Base-by-base conservation (phyloP, 176 grass and related monocot genomes). In the Ensete ventricosum region DNA sequence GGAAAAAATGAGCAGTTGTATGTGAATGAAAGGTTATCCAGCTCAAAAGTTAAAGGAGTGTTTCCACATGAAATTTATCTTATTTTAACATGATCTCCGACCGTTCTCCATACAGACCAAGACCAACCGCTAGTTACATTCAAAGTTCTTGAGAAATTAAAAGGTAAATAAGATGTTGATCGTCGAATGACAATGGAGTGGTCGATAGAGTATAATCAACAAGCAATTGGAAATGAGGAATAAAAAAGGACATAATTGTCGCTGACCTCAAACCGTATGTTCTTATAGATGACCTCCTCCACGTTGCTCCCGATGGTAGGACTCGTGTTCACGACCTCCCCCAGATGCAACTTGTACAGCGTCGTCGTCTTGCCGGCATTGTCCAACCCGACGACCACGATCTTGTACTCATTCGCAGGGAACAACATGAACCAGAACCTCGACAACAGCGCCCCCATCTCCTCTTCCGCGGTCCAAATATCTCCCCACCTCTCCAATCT, bases 241-340 rank as follows among this genome's bases (percentile, higher is more conserved):
- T 9, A 11, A 72, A 16, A 24, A 64, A 23, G 1, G 48, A 14
- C 34, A 34, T 13, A 9, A 13, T 54, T 14, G 20, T 9, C 27
- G 25, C 84, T 54, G 52, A 99, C 95, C 91, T 99, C 88, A 52
- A 99, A 99, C 2, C 95, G 86, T 29, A 99, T 93, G 75, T 99
- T 99, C 86, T 99, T 99, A 80, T 91, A 99, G 55, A 99, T 86
- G 62, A 99, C 91, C 83, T 99, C 95, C 81, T 99, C 91, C 73
- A 99, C 91, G 81, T 99, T 99, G 88, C 95, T 99, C 58, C 91
- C 95, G 80, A 99, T 89, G 75, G 91, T 99, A 54, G 95, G 95
- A 14, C 83, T 92, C 52, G 88, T 92, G 83, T 89, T 99, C 50
- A 99, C 91, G 34, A 92, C 95, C 84, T 99, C 91, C 65, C 95